Percentiles rank a stretch among this genome's conserved stretches.
Evolutionary conservation across 106 monocot genomes (phyloP).

Genomic region (Triglochin maritima): DNA sequence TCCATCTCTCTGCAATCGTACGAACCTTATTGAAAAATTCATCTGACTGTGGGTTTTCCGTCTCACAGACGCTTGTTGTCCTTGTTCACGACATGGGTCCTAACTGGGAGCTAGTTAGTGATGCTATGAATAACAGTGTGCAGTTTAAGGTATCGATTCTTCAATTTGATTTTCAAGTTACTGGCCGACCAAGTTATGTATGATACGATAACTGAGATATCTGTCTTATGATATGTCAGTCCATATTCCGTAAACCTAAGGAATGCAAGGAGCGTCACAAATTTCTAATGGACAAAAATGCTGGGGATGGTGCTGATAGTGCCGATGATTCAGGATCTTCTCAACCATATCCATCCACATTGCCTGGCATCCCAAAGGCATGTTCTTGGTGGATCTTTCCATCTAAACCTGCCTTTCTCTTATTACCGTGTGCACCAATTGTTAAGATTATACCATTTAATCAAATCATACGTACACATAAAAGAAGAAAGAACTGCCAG

Average conservation of each 20-base stretch:
- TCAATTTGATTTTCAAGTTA: background rate
- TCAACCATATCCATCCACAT: constrained; percentile 75
- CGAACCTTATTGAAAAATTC: too few relatives aligned
- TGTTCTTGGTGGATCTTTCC: constrained; percentile 5
- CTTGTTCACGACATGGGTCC: constrained; percentile 99
- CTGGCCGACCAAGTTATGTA: background rate
- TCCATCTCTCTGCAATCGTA: background rate
- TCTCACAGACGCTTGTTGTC: constrained; percentile 85
- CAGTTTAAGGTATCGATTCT: constrained; percentile 66
- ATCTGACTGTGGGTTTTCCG: background rate
- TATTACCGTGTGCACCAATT: background rate
- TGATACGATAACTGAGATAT: constrained; percentile 1
- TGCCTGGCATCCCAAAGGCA: constrained; percentile 98
- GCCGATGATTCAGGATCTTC: constrained; percentile 99
- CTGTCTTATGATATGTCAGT: constrained; percentile 35
- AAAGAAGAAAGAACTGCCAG: too few relatives aligned
- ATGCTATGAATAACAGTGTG: constrained; percentile 84
- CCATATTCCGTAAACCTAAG: constrained; percentile 65
- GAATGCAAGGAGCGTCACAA: constrained; percentile 97
- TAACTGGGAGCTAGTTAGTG: constrained; percentile 98
- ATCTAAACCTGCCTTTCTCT: background rate
- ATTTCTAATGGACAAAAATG: constrained; percentile 67
- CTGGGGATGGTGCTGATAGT: constrained; percentile 95
- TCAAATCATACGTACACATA: too few relatives aligned
- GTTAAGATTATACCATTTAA: too few relatives aligned